A percentile compares a stretch with the other conserved stretches of the same genome.
phyloP scores from a whole-genome alignment of 257 asterid species.

The Przewalskia tangutica region DNA sequence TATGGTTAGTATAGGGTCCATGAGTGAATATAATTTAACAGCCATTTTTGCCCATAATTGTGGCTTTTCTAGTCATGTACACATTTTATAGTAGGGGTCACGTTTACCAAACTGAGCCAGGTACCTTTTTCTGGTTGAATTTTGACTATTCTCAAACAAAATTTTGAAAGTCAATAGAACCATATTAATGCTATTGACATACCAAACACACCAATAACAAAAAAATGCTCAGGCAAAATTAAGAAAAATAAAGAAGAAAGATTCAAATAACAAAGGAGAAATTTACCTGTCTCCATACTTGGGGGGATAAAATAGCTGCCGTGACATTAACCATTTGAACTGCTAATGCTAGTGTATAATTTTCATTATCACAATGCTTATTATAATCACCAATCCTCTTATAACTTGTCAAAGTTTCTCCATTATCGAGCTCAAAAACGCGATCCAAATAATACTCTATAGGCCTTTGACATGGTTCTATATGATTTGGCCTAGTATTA shows the following conservation, averaged over 20 bases:
- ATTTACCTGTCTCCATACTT: constrained; percentile 49
- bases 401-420: constrained; percentile 32
- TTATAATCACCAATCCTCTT: constrained; percentile 7
- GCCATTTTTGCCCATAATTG: neutral
- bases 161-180: neutral
- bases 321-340: constrained; percentile 37
- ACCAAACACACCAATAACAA: neutral
- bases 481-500: constrained; percentile 35
- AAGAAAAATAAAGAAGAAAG: neutral
- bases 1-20: neutral
- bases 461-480: constrained; percentile 52
- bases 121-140: neutral
- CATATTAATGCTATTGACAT: neutral
- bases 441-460: constrained; percentile 28
- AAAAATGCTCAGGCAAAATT: neutral
- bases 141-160: neutral
- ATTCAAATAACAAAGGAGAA: neutral
- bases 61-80: neutral
- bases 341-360: constrained; percentile 24
- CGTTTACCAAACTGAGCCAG: neutral
- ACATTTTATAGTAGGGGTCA: neutral
- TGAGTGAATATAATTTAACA: neutral
- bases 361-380: constrained; percentile 20
- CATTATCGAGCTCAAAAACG: constrained; percentile 17
- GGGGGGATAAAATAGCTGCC: constrained; percentile 34